phyloP scores from a whole-genome alignment of 2,329 filamentous ascomycete species.

The Fusarium phyllophilum region DNA sequence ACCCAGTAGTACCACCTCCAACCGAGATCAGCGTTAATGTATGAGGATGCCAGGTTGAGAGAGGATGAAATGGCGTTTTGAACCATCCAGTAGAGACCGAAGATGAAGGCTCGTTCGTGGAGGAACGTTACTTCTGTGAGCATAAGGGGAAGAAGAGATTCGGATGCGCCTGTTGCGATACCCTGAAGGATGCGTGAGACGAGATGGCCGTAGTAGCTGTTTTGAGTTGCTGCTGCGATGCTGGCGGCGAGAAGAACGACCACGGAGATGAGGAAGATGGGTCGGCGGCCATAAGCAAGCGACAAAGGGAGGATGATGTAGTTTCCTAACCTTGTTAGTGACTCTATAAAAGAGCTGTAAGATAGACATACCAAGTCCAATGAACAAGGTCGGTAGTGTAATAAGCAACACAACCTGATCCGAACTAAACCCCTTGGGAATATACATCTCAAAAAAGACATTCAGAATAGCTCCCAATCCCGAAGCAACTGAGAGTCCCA shows the following conservation, averaged over 20 bases:
- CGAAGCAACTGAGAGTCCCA: constrained; percentile 5
- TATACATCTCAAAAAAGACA: constrained; percentile 14
- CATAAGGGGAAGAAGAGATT: constrained; percentile 12
- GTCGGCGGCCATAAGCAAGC: constrained; percentile 6
- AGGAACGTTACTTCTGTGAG: constrained; percentile 11
- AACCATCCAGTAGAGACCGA: constrained; percentile 15
- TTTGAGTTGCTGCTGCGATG: neutral
- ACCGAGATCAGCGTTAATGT: constrained; percentile 11
- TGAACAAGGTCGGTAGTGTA: constrained; percentile 6
- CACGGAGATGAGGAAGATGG: constrained; percentile 2
- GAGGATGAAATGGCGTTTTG: constrained; percentile 2
- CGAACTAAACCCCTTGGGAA: neutral
- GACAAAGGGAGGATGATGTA: constrained; percentile 14
- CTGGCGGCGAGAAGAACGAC: constrained; percentile 2
- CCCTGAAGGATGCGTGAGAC: constrained; percentile 1
- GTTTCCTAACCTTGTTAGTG: neutral
- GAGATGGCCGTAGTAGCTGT: constrained; percentile 6
- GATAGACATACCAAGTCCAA: neutral
- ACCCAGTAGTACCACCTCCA: constrained; percentile 23
- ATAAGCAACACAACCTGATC: constrained; percentile 14
- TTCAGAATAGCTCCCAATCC: constrained; percentile 8
- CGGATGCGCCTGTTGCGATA: constrained; percentile 2
- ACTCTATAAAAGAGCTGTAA: rapidly evolving
- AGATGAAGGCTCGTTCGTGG: constrained; percentile 10
- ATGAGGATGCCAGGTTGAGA: constrained; percentile 5